Conservation (phyloP, 345 rosid genomes). For the thale cress (Arabidopsis thaliana) region TAIR10.1 NC_003070.9:2679001-2679500, state of each 20-base stretch:
- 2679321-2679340: constrained; percentile 63
- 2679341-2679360: constrained; percentile 67
- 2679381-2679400: constrained; percentile 38
- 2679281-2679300: constrained; percentile 96
- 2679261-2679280: constrained; percentile 71
- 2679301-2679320: constrained; percentile 84
- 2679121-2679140: constrained; percentile 32
- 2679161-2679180: constrained; percentile 32
- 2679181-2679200: constrained; percentile 45
- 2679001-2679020: too few relatives aligned
- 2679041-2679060: too few relatives aligned
- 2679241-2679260: not conserved
- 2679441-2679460: constrained; percentile 27
- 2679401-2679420: constrained; percentile 18
- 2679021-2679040: too few relatives aligned
- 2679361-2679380: constrained; percentile 72
- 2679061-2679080: too few relatives aligned
- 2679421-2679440: constrained; percentile 20
- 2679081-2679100: not conserved
- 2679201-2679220: constrained; percentile 38
- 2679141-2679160: constrained; percentile 23
- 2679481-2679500: constrained; percentile 29
- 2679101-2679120: constrained; percentile 4
- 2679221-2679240: not conserved
- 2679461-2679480: constrained; percentile 33